Conservation (phyloP, 1,139 yeast genomes). For the Sugiyamaella grinbergsii region DNA sequence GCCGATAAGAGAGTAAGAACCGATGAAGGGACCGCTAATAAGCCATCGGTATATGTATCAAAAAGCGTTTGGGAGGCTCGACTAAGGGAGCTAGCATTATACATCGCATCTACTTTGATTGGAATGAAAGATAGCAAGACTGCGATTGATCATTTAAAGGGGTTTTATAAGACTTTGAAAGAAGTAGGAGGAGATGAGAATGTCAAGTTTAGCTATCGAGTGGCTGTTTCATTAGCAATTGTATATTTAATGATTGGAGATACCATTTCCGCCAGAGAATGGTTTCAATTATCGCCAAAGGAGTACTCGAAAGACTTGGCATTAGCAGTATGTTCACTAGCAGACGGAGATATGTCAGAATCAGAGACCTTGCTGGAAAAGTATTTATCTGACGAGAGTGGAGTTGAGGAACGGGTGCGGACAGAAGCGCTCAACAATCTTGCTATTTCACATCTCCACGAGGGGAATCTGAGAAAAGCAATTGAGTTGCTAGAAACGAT, state of each 20-base stretch:
- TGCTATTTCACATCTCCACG: conserved; percentile 36
- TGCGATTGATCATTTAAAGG: conserved; percentile 38
- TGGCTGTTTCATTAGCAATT: conserved; percentile 32
- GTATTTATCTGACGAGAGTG: neutral
- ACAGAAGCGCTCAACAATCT: conserved; percentile 29
- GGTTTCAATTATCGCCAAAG: conserved; percentile 32
- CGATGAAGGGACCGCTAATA: conserved; percentile 6
- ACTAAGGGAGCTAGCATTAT: conserved; percentile 38
- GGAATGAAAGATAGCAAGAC: conserved; percentile 40
- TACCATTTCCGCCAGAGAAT: conserved; percentile 36
- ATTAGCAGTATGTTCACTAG: conserved; percentile 34
- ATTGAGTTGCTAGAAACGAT: conserved; percentile 44
- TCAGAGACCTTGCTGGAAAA: conserved; percentile 20
- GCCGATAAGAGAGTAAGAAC: conserved; percentile 6
- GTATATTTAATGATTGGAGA: conserved; percentile 38
- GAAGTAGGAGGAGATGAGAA: conserved; percentile 20
- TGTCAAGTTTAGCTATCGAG: conserved; percentile 24
- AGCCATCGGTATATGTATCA: conserved; percentile 7
- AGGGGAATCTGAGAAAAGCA: conserved; percentile 50
- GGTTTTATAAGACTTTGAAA: conserved; percentile 30
- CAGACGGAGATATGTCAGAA: conserved; percentile 37
- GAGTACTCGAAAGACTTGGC: conserved; percentile 24
- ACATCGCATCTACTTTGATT: conserved; percentile 40
- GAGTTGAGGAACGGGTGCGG: neutral
- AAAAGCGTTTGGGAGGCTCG: conserved; percentile 34